Evolutionary conservation across 208 protist genomes (phyloP).

Genomic region (Trypanosoma cruzi): DNA sequence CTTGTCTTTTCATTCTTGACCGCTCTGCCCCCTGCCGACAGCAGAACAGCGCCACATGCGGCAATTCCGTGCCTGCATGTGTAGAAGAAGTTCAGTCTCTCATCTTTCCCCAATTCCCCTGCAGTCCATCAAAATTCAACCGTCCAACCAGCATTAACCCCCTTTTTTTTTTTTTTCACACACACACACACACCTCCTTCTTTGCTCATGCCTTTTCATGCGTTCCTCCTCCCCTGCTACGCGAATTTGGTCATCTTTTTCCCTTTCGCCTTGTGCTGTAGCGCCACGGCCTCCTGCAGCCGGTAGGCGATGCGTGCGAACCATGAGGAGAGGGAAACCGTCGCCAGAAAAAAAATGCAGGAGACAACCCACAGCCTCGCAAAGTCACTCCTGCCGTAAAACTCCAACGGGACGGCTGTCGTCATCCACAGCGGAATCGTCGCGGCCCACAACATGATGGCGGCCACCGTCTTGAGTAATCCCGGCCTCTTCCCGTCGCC

Average conservation of each 20-base stretch:
- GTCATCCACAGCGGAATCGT: slow-evolving; percentile 85
- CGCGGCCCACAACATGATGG: slow-evolving; percentile 56
- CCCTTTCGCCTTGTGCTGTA: neutral
- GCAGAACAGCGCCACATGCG: neutral
- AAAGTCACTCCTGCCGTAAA: slow-evolving; percentile 80
- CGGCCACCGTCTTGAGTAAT: slow-evolving; percentile 22
- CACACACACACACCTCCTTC: no score
- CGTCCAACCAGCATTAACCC: no score
- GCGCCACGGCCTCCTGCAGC: slow-evolving; percentile 14
- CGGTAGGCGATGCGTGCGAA: slow-evolving; percentile 55
- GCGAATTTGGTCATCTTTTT: neutral
- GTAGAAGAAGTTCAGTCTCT: neutral
- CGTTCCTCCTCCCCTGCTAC: no score
- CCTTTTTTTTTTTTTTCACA: no score
- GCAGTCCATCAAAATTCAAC: no score
- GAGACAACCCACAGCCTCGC: slow-evolving; percentile 77
- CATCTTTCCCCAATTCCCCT: neutral
- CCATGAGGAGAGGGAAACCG: slow-evolving; percentile 61
- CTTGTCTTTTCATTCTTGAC: neutral
- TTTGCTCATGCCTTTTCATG: no score
- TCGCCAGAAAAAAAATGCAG: slow-evolving; percentile 88
- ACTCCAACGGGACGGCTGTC: slow-evolving; percentile 83
- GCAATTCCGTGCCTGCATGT: neutral
- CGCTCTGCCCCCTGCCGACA: neutral
- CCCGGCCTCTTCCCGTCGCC: slow-evolving; percentile 1